phyloP scores from a whole-genome alignment of 805 yeast genomes.

The Candida pseudofarinosa region DNA sequence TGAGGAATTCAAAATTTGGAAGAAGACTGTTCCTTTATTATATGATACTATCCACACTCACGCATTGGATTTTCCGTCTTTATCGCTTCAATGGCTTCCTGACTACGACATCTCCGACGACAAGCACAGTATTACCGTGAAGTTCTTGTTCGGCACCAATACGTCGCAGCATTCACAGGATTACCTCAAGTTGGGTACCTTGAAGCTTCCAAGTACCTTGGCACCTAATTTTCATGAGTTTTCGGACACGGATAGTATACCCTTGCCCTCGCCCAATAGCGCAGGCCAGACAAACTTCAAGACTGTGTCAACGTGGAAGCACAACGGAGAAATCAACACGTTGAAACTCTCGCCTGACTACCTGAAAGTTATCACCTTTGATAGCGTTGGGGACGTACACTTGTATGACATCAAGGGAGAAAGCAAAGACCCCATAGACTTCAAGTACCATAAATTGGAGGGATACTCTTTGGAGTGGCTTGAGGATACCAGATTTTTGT shows the following conservation, averaged over 20 bases:
- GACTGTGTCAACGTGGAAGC: constrained; percentile 49
- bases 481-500: constrained; percentile 41
- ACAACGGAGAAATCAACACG: constrained; percentile 64
- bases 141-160: constrained; percentile 48
- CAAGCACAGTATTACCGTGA: constrained; percentile 28
- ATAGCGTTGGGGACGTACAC: constrained; percentile 48
- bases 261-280: constrained; percentile 18
- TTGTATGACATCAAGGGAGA: constrained; percentile 32
- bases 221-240: constrained; percentile 28
- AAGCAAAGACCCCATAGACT: constrained; percentile 18
- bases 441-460: constrained; percentile 56
- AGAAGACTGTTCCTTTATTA: constrained; percentile 73
- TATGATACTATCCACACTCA: constrained; percentile 71
- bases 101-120: constrained; percentile 28
- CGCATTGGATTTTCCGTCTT: constrained; percentile 65
- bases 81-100: constrained; percentile 68
- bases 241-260: constrained; percentile 17
- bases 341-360: constrained; percentile 51
- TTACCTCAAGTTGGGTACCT: constrained; percentile 40
- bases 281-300: constrained; percentile 37
- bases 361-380: constrained; percentile 50
- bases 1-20: constrained; percentile 80
- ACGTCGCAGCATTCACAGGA: constrained; percentile 39
- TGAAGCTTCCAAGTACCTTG: constrained; percentile 49
- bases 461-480: constrained; percentile 77